Evolutionary conservation across 2,329 filamentous ascomycete species (phyloP), one percentile per base, ranked within the genome.

Genomic region (Cladosporium sp.): DNA sequence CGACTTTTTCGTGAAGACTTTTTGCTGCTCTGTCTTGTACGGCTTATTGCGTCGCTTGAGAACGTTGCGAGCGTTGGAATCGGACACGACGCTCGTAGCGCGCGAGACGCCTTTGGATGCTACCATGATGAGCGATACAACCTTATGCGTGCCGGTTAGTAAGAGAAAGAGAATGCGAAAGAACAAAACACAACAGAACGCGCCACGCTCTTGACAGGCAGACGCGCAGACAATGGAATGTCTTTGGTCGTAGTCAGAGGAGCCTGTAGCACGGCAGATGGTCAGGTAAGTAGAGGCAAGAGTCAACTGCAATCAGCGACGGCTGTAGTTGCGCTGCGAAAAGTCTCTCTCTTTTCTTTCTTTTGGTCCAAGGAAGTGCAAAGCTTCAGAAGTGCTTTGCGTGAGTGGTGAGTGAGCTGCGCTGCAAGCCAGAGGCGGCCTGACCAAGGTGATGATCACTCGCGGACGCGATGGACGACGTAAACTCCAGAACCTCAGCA

Each of bases 11-110:
- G 85, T 84, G 3, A 85, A 83, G 54, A 88, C 78, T 18, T 80
- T 81, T 73, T 87, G 84, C 65, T 88, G 77, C 30, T 88, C 80
- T 58, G 88, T 83, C 72, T 87, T 88, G 76, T 88, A 83, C 1
- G 78, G 76, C 67, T 82, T 81, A 67, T 81, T 80, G 56, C 75
- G 68, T 21, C 70, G 67, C 65, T 75, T 76, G 36, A 71, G 53
- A 13, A 75, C 73, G 16, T 67, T 66, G 53, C 73, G 73, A 49
- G 56, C 48, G 26, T 57, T 65, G 28, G 11, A 21, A 16, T 36
- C 58, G 14, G 62, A 64, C 21, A 53, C 23, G 7, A 58, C 62
- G 67, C 61, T 65, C 65, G 32, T 21, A 7, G 65, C 57, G 56
- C 65, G 57, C 36, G 65, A 64, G 18, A 11, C 62, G 43, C n/a